These are phyloP conservation scores for Emericellopsis terricola DNA, from an alignment of 495 filamentous ascomycete genomes.

Conservation along the genomic window DNA sequence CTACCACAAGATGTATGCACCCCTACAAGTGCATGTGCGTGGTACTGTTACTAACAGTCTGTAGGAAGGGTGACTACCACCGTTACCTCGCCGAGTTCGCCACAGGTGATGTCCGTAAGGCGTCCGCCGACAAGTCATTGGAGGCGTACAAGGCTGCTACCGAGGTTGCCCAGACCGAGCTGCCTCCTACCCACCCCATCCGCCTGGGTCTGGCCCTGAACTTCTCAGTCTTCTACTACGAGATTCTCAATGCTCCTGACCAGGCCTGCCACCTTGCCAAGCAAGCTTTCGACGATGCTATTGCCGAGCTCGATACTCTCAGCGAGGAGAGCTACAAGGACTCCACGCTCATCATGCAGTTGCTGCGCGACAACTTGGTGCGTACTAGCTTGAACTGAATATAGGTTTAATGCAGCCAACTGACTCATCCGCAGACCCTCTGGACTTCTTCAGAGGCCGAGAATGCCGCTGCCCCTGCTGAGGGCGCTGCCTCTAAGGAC, in stretches of 20 bases:
- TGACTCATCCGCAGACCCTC: conserved; percentile 50
- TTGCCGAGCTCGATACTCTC: conserved; percentile 95
- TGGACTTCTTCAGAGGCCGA: conserved; percentile 99
- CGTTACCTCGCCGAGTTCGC: conserved; percentile 98
- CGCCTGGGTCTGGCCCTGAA: conserved; percentile 95
- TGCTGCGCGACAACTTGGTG: conserved; percentile 96
- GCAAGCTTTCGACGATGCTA: conserved; percentile 98
- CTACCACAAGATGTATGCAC: conserved; percentile 96
- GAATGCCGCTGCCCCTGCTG: conserved; percentile 43
- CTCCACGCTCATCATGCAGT: conserved; percentile 98
- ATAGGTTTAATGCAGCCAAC: conserved; percentile 4
- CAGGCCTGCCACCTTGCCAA: conserved; percentile 98
- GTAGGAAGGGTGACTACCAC: conserved; percentile 99
- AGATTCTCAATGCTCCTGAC: conserved; percentile 97
- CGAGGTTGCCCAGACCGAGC: conserved; percentile 93
- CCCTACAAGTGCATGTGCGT: neutral
- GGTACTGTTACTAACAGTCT: conserved; percentile 10
- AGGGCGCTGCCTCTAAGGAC: conserved; percentile 41
- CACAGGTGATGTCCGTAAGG: conserved; percentile 92
- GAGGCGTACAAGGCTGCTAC: conserved; percentile 99
- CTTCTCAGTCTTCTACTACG: conserved; percentile 99
- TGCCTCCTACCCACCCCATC: conserved; percentile 97
- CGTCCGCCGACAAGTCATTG: conserved; percentile 85
- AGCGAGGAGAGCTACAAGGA: conserved; percentile 99
- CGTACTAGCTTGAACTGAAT: conserved; percentile 11